Base-by-base conservation (phyloP, 805 yeast genomes). In the Myxozyma melibiosi region DNA sequence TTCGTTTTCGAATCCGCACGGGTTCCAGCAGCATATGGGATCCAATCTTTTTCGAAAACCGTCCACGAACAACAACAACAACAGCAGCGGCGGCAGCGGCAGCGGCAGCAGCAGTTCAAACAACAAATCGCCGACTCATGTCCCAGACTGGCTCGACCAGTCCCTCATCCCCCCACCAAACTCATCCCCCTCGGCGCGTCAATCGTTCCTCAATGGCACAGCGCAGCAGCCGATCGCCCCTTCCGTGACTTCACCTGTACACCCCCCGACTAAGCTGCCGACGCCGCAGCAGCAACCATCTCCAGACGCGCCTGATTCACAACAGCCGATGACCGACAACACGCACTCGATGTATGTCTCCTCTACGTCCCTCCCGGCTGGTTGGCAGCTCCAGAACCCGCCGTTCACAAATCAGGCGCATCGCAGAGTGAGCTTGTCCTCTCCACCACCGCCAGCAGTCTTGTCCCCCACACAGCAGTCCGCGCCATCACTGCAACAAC, bases 91-190 rank as follows among this genome's bases (percentile, higher is more conserved):
- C n/a, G n/a, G n/a, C 35, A n/a, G 14, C 49, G 14, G 24, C 22
- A 25, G 14, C 42, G 14, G 42, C 20, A 16, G 42, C 20, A 20
- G 14, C 18, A 13, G 14, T 5, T 25, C n/a, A 41, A 14, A n/a
- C 30, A 39, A 40, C 24, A 56, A 30, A 14, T 62, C 54, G 25
- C 65, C 44, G 13, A 45, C 45, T 30, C 63, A 48, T 56, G 59
- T 13, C 33, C 58, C 52, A 39, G 60, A 28, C 55, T 65, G 51
- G 67, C 70, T 52, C 25, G 58, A 46, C 25, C 50, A 48, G 16
- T 31, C 60, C 1, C 18, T 42, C 16, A 34, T 48, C 22, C 53
- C 61, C n/a, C 48, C 48, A 8, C 40, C 55, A 1, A 38, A 45
- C 0, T 30, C 53, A 4, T 30, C 53, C 2, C 34, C 53, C 14